phyloP scores from a whole-genome alignment of 306 rosid species.

The Mimosa pudica region DNA sequence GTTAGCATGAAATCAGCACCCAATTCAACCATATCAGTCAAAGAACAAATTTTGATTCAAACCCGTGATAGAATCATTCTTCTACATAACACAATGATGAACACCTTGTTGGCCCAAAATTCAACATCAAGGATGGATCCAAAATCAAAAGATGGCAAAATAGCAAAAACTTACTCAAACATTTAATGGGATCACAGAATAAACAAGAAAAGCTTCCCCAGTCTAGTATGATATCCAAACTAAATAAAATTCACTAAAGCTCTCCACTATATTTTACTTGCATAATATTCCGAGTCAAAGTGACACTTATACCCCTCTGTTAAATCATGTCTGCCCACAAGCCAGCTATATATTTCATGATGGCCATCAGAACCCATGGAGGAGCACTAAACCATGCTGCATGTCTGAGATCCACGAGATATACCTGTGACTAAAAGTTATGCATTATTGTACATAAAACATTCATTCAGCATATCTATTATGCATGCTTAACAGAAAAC shows the following conservation, averaged over 20 bases:
- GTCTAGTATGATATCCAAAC: constrained; percentile 15
- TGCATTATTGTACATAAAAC: constrained; percentile 24
- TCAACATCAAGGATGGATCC: constrained; percentile 11
- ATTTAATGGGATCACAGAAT: constrained; percentile 11
- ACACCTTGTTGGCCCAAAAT: constrained; percentile 30
- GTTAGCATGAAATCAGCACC: too few species aligned
- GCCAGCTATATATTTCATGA: constrained; percentile 87
- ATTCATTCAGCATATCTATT: constrained; percentile 21
- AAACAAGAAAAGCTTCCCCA: neutral
- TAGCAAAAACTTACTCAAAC: constrained; percentile 10
- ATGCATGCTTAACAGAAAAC: constrained; percentile 15
- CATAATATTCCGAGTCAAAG: constrained; percentile 89
- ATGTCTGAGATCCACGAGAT: constrained; percentile 87
- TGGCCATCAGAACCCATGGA: constrained; percentile 97
- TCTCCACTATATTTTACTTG: constrained; percentile 50
- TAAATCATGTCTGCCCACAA: constrained; percentile 85
- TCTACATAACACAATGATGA: too few species aligned
- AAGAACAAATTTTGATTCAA: too few species aligned
- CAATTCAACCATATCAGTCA: too few species aligned
- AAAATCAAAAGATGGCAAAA: constrained; percentile 2
- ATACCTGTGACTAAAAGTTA: constrained; percentile 55
- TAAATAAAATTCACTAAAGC: neutral
- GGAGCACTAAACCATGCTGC: constrained; percentile 99
- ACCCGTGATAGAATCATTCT: too few species aligned
- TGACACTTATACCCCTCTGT: constrained; percentile 69